Percentiles rank a stretch among this genome's conserved stretches.
phyloP scores from a whole-genome alignment of 2,329 filamentous ascomycete genomes.

The Waltergamsia citrina region DNA sequence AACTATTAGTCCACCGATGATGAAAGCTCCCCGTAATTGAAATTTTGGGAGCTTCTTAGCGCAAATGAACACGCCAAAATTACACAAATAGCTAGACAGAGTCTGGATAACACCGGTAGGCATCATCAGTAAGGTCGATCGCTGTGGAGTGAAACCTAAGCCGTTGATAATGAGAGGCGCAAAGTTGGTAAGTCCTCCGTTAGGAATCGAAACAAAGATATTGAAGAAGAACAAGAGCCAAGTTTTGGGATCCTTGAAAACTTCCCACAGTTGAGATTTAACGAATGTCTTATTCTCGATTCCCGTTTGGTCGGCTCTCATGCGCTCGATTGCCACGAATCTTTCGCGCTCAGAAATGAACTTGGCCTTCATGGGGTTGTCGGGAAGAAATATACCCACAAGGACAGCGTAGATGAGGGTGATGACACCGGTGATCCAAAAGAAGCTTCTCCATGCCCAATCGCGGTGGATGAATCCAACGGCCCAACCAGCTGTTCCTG shows the following conservation, averaged over 20 bases:
- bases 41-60: slow-evolving; percentile 7
- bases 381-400: slow-evolving; percentile 43
- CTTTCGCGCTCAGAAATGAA: slow-evolving; percentile 35
- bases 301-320: slow-evolving; percentile 41
- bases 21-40: slow-evolving; percentile 9
- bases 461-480: slow-evolving; percentile 8
- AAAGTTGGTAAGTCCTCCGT: slow-evolving; percentile 33
- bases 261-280: slow-evolving; percentile 34
- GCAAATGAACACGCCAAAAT: slow-evolving; percentile 22
- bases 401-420: slow-evolving; percentile 39
- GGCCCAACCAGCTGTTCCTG: slow-evolving; percentile 11
- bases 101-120: slow-evolving; percentile 19
- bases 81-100: slow-evolving; percentile 22
- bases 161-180: slow-evolving; percentile 18
- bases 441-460: slow-evolving; percentile 8
- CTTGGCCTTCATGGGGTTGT: slow-evolving; percentile 39
- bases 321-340: slow-evolving; percentile 34
- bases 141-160: slow-evolving; percentile 28
- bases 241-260: slow-evolving; percentile 42
- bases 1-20: slow-evolving; percentile 11
- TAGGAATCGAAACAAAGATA: slow-evolving; percentile 42
- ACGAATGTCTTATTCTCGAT: slow-evolving; percentile 41
- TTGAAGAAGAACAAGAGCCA: slow-evolving; percentile 48
- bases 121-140: slow-evolving; percentile 20
- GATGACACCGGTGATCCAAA: slow-evolving; percentile 14